phyloP scores from a whole-genome alignment of 345 rosid genomes.

The Salix purpurea region DNA sequence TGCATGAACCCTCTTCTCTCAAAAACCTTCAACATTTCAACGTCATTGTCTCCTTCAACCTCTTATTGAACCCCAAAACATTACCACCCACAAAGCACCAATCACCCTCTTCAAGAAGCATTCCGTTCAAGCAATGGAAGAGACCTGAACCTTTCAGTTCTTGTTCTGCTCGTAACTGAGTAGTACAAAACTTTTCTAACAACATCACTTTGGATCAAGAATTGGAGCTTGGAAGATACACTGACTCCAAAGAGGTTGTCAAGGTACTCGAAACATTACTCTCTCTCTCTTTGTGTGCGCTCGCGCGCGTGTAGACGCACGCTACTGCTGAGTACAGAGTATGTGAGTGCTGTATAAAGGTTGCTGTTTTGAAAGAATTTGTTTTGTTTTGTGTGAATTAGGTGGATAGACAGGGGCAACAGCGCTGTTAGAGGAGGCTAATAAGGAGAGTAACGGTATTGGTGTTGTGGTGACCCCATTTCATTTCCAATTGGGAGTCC shows the following conservation, averaged over 20 bases:
- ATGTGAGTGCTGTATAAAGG: neutral
- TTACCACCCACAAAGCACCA: neutral
- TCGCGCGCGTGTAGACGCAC: no score
- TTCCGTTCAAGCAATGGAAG: conserved; percentile 45
- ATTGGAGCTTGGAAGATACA: conserved; percentile 55
- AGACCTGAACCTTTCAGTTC: conserved; percentile 37
- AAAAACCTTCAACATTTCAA: neutral
- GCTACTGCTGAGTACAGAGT: no score
- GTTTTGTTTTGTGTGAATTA: conserved; percentile 13
- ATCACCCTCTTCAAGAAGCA: neutral
- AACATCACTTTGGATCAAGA: conserved; percentile 28
- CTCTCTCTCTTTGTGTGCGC: neutral
- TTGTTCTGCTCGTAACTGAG: conserved; percentile 46
- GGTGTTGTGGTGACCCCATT: conserved; percentile 88
- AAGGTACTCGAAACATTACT: no score
- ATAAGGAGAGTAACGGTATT: conserved; percentile 61
- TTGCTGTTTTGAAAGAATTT: neutral
- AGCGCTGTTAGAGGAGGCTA: conserved; percentile 67
- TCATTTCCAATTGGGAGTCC: conserved; percentile 87
- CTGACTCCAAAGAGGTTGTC: conserved; percentile 61
- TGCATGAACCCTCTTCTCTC: neutral
- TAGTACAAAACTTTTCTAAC: conserved; percentile 25
- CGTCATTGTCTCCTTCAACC: conserved; percentile 1
- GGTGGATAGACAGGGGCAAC: conserved; percentile 93
- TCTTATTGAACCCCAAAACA: conserved; percentile 1